Base-by-base conservation (phyloP, 2,329 filamentous ascomycete genomes). In the Pseudogymnoascus sp. region DNA sequence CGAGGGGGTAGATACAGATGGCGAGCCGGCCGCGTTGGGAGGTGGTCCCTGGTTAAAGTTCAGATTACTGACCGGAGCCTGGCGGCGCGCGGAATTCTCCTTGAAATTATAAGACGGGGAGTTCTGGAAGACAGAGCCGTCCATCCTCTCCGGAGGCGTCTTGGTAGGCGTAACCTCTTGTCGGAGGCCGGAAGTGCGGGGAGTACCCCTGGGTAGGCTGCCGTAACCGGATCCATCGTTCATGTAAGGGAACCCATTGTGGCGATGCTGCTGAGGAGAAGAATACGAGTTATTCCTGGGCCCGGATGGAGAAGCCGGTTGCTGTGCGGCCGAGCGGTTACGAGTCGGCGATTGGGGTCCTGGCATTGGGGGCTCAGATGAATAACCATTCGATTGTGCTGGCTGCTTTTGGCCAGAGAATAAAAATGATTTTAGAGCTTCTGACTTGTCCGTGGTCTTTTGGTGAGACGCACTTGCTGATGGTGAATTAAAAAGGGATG, bases 361-460 rank as follows among this genome's bases (percentile, higher is more conserved):
- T n/a, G 39, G 25, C 10, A 31, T 27, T 6, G 59, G 5, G 7
- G 61, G 29, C n/a, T 39, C 27, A 35, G 35, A 27, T 6, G n/a
- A 27, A 39, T 13, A 18, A 59, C 58, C 58, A 59, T 59, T 40
- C 21, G 58, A n/a, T 1, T 59, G 25, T 6, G 55, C 15, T 8
- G 35, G 25, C 10, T 25, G 31, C 33, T 31, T 40, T 27, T 59
- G 58, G 33, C 76, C 75, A 39, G 77, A 76, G 59, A 84, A 84
- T 0, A 85, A 71, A 67, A 82, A 85, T 52, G 77, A 79, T 70
- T 86, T 86, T 25, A 86, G 70, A 58, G 81, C 81, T 65, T 85
- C 81, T 4, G 75, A 77, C 27, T 72, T 72, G 55, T 75, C 75
- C 1, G 67, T 59, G 4, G 74, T 69, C 18, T 73, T 31, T 60